phyloP scores from a whole-genome alignment of 208 protist species.

The Herpetomonas tarakana region DNA sequence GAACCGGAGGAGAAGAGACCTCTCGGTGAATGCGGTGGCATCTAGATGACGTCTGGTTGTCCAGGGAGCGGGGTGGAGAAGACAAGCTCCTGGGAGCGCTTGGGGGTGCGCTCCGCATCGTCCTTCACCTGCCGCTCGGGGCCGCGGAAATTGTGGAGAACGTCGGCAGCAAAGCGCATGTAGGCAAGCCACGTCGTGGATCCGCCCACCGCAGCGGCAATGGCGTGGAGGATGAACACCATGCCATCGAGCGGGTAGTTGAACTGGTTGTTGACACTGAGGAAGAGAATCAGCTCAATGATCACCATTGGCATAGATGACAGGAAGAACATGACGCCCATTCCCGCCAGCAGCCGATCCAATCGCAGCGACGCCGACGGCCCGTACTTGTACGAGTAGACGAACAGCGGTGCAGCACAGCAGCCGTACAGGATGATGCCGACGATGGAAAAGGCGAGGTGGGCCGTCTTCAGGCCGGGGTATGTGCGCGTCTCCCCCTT shows the following conservation, averaged over 20 bases:
- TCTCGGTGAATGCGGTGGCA: no score
- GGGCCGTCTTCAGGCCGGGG: slow-evolving; percentile 15
- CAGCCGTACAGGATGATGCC: slow-evolving; percentile 37
- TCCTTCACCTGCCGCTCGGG: slow-evolving; percentile 61
- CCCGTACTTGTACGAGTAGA: slow-evolving; percentile 87
- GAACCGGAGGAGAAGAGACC: no score
- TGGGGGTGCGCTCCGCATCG: slow-evolving; percentile 23
- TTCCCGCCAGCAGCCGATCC: slow-evolving; percentile 34
- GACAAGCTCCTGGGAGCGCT: slow-evolving; percentile 9
- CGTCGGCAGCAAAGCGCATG: slow-evolving; percentile 33
- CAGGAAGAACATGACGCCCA: slow-evolving; percentile 57
- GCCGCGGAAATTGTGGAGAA: slow-evolving; percentile 46
- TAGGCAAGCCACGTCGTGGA: slow-evolving; percentile 66
- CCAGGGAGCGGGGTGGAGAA: background rate
- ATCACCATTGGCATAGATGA: slow-evolving; percentile 61
- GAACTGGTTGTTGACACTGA: slow-evolving; percentile 15
- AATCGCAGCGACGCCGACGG: slow-evolving; percentile 21
- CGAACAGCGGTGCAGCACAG: slow-evolving; percentile 54
- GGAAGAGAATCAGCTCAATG: slow-evolving; percentile 42
- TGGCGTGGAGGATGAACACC: slow-evolving; percentile 45
- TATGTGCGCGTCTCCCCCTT: slow-evolving; percentile 1
- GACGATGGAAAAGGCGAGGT: slow-evolving; percentile 63
- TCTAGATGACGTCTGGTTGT: slow-evolving; percentile 2
- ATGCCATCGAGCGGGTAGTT: slow-evolving; percentile 39
- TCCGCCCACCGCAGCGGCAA: slow-evolving; percentile 34